phyloP scores from a whole-genome alignment of 495 filamentous ascomycete species.

The Acidiella bohemica region DNA sequence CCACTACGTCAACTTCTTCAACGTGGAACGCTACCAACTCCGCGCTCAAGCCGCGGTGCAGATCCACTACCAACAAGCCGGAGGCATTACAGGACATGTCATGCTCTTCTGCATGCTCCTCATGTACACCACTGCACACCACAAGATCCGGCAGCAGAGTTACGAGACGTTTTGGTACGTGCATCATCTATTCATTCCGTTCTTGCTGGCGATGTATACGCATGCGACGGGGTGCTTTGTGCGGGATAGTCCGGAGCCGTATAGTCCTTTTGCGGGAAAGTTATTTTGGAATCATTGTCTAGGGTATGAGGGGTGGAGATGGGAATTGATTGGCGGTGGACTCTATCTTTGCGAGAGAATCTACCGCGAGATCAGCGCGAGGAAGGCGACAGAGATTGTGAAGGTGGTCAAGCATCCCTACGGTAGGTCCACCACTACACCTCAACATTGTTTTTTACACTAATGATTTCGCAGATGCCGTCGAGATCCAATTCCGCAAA shows the following conservation, averaged over 20 bases:
- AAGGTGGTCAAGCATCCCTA: slow-evolving; percentile 97
- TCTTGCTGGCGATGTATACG: slow-evolving; percentile 85
- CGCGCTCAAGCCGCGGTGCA: slow-evolving; percentile 70
- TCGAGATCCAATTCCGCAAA: slow-evolving; percentile 95
- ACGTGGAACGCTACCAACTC: slow-evolving; percentile 76
- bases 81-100: slow-evolving; percentile 89
- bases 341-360: slow-evolving; percentile 80
- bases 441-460: not conserved
- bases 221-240: slow-evolving; percentile 93
- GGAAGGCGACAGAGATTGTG: slow-evolving; percentile 73
- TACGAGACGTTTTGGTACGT: slow-evolving; percentile 99
- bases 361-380: slow-evolving; percentile 76
- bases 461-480: slow-evolving; percentile 52
- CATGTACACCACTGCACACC: slow-evolving; percentile 94
- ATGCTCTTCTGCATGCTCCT: slow-evolving; percentile 98
- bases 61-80: slow-evolving; percentile 81
- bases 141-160: slow-evolving; percentile 86
- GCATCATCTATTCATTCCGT: slow-evolving; percentile 94
- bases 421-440: slow-evolving; percentile 40
- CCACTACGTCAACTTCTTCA: slow-evolving; percentile 98
- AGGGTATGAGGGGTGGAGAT: slow-evolving; percentile 93
- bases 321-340: slow-evolving; percentile 79
- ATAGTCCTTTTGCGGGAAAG: slow-evolving; percentile 70
- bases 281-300: slow-evolving; percentile 87
- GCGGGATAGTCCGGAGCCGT: slow-evolving; percentile 40